Conservation (phyloP, 1,139 yeast genomes). For the Arxiozyma heterogenica region DNA sequence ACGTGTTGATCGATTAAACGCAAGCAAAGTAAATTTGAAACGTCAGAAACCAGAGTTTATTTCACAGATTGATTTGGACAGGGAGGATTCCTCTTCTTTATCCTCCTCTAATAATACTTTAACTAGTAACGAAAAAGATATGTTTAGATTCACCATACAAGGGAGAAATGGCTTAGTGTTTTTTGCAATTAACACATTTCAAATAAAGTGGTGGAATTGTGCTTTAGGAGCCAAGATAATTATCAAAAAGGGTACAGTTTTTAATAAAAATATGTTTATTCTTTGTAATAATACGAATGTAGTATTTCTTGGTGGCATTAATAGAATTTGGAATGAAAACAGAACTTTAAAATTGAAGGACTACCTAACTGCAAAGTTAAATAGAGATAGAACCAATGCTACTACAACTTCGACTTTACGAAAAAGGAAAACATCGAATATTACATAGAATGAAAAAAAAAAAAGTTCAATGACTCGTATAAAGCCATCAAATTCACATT, state of each 20-base stretch:
- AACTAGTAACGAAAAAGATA: constrained; percentile 7
- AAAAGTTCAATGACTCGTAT: background rate
- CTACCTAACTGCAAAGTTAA: constrained; percentile 23
- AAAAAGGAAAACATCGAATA: constrained; percentile 8
- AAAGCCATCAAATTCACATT: background rate
- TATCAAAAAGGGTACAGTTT: constrained; percentile 19
- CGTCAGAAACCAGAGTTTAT: constrained; percentile 15
- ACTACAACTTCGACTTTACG: background rate
- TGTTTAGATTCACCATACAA: constrained; percentile 34
- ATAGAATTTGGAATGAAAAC: constrained; percentile 27
- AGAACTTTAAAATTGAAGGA: constrained; percentile 21
- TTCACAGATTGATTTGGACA: constrained; percentile 24
- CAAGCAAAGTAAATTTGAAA: constrained; percentile 4
- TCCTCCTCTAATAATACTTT: constrained; percentile 11
- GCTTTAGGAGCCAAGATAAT: constrained; percentile 28
- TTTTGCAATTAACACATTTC: constrained; percentile 32
- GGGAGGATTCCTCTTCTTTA: constrained; percentile 17
- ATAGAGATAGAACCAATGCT: constrained; percentile 9
- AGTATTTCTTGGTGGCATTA: constrained; percentile 25
- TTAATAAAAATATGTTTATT: constrained; percentile 25
- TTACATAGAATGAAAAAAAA: background rate
- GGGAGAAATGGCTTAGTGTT: constrained; percentile 32
- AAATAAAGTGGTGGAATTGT: constrained; percentile 22
- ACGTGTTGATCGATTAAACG: constrained; percentile 22
- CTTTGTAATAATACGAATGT: constrained; percentile 17